Evolutionary conservation across 768 basidiomycete genomes (phyloP).

Genomic region (Saitozyma podzolica): DNA sequence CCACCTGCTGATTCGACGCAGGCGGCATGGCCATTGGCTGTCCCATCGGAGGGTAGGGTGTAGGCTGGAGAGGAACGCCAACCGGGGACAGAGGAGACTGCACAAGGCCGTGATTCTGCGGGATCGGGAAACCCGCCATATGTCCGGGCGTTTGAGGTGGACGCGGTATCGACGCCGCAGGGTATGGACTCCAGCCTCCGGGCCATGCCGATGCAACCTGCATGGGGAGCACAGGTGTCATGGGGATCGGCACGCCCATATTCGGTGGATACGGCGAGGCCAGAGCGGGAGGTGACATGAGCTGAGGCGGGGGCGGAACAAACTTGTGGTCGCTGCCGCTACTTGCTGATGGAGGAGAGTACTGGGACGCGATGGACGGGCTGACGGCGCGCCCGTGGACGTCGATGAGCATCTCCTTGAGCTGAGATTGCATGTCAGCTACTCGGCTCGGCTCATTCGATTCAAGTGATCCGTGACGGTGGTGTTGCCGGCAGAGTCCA

Average conservation of each 20-base stretch:
- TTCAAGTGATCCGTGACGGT: neutral
- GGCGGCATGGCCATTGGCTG: too few species aligned
- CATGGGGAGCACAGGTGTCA: neutral
- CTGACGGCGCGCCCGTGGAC: conserved; percentile 23
- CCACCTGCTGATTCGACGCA: too few species aligned
- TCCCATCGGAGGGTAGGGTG: neutral
- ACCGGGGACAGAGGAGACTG: neutral
- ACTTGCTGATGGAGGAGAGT: conserved; percentile 13
- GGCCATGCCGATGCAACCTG: neutral
- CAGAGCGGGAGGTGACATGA: neutral
- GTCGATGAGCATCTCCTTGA: conserved; percentile 34
- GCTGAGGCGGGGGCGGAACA: conserved; percentile 4
- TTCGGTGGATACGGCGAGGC: neutral
- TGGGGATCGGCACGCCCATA: neutral
- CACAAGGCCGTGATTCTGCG: neutral
- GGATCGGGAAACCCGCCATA: neutral
- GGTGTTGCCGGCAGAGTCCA: neutral
- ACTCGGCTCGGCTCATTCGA: neutral
- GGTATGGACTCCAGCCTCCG: neutral
- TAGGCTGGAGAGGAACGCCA: neutral
- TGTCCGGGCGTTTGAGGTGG: neutral
- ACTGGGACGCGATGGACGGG: conserved; percentile 35
- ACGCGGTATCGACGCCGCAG: neutral
- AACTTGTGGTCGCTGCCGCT: neutral
- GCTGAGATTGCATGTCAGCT: conserved; percentile 15